These are phyloP conservation scores for Sugiyamaella marilandica DNA, from an alignment of 805 yeast species.

Conservation along the genomic window DNA sequence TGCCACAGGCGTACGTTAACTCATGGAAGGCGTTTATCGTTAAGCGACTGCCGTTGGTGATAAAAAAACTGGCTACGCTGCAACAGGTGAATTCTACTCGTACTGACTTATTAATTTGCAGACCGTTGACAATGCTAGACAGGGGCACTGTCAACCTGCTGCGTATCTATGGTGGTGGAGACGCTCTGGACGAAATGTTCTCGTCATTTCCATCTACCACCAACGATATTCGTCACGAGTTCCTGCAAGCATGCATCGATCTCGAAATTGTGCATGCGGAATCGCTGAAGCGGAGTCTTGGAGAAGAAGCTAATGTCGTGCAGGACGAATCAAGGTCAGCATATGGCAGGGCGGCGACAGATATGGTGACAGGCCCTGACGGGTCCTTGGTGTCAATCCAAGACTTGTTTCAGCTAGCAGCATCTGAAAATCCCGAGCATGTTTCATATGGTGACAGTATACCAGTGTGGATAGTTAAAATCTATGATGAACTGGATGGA, in stretches of 20 bases:
- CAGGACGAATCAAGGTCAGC: slow-evolving; percentile 2
- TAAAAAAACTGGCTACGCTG: slow-evolving; percentile 33
- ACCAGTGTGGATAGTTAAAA: slow-evolving; percentile 44
- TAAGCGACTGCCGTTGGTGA: slow-evolving; percentile 44
- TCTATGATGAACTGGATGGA: slow-evolving; percentile 45
- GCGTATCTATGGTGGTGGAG: slow-evolving; percentile 35
- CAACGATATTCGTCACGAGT: slow-evolving; percentile 47
- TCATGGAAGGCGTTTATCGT: slow-evolving; percentile 45
- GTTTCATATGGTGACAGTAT: slow-evolving; percentile 50
- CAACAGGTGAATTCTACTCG: not conserved
- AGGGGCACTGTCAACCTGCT: slow-evolving; percentile 34
- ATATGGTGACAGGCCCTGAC: slow-evolving; percentile 16
- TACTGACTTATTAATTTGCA: slow-evolving; percentile 27
- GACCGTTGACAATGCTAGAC: slow-evolving; percentile 34
- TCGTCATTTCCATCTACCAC: slow-evolving; percentile 46
- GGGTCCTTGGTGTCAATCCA: slow-evolving; percentile 30
- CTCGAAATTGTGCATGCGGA: slow-evolving; percentile 39
- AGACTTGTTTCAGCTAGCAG: slow-evolving; percentile 25
- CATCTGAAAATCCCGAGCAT: slow-evolving; percentile 43
- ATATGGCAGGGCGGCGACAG: slow-evolving; percentile 13
- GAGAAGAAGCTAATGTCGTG: slow-evolving; percentile 19
- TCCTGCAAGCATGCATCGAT: slow-evolving; percentile 42
- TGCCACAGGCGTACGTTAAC: slow-evolving; percentile 32
- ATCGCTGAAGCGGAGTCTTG: slow-evolving; percentile 25
- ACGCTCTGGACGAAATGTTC: slow-evolving; percentile 45